phyloP scores from a whole-genome alignment of 2,329 filamentous ascomycete species.

The Aspergillus udagawae region DNA sequence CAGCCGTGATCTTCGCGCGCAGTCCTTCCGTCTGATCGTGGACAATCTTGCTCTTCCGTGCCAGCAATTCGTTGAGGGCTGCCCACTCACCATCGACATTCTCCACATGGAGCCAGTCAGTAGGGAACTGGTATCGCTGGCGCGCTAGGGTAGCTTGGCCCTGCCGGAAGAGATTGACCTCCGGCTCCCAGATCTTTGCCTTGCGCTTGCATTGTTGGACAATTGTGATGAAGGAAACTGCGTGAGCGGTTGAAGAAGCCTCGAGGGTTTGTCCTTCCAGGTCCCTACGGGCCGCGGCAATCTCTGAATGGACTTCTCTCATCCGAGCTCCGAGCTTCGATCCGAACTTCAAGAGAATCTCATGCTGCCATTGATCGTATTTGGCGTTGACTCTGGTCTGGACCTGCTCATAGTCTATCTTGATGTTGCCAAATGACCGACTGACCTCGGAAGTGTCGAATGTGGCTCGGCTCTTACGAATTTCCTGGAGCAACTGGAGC shows the following conservation, averaged over 20 bases:
- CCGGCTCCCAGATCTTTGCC: constrained; percentile 88
- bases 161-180: constrained; percentile 93
- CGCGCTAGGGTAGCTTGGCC: constrained; percentile 88
- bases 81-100: constrained; percentile 97
- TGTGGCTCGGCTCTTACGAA: constrained; percentile 88
- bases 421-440: constrained; percentile 87
- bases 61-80: constrained; percentile 84
- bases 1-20: constrained; percentile 87
- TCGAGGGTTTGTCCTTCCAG: constrained; percentile 90
- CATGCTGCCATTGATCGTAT: constrained; percentile 99
- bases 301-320: constrained; percentile 85
- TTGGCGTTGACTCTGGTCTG: constrained; percentile 98
- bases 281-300: constrained; percentile 84
- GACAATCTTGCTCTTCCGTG: constrained; percentile 90
- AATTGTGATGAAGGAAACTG: constrained; percentile 96
- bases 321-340: constrained; percentile 82
- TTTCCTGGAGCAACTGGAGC: constrained; percentile 94
- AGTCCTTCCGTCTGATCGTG: constrained; percentile 94
- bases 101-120: constrained; percentile 92
- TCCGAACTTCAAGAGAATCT: constrained; percentile 92
- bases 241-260: constrained; percentile 90
- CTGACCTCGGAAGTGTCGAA: constrained; percentile 97
- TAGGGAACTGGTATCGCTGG: constrained; percentile 88
- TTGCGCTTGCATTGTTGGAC: constrained; percentile 95
- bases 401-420: constrained; percentile 96